Percentiles rank a stretch among this genome's conserved stretches.
Conservation (phyloP, 352 stramenopile species). For the Phytophthora fragariaefolia region DNA sequence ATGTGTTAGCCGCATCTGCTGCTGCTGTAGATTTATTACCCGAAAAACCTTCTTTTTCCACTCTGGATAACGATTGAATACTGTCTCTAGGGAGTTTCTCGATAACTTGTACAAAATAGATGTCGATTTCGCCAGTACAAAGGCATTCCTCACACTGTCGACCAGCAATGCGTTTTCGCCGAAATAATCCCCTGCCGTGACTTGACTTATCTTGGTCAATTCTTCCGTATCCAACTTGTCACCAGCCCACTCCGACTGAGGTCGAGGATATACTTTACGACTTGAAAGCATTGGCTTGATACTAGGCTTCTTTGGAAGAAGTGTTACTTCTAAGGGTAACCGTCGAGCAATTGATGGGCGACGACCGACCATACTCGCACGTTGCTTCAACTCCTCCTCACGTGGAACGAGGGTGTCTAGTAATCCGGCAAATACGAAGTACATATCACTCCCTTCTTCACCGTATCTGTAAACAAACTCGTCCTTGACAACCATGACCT, state of each 20-base stretch:
- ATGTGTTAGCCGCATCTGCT: conserved; percentile 57
- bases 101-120: conserved; percentile 81
- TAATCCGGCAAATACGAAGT: conserved; percentile 73
- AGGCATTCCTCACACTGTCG: conserved; percentile 65
- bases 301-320: conserved; percentile 35
- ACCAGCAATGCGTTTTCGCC: conserved; percentile 73
- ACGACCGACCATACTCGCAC: background rate
- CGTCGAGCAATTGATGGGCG: conserved; percentile 3
- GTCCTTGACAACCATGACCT: conserved; percentile 63
- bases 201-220: conserved; percentile 61
- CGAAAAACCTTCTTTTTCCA: conserved; percentile 79
- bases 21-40: conserved; percentile 63
- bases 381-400: conserved; percentile 34
- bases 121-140: conserved; percentile 62
- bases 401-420: conserved; percentile 54
- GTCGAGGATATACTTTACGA: conserved; percentile 32
- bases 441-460: conserved; percentile 77
- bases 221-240: conserved; percentile 25
- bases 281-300: conserved; percentile 22
- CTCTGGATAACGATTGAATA: conserved; percentile 72
- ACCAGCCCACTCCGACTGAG: conserved; percentile 22
- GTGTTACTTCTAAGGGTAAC: conserved; percentile 11
- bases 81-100: conserved; percentile 64
- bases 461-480: conserved; percentile 72
- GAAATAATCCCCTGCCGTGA: conserved; percentile 65